Conservation (phyloP, 2,329 filamentous ascomycete species). For the Diaporthe citriasiana region DNA sequence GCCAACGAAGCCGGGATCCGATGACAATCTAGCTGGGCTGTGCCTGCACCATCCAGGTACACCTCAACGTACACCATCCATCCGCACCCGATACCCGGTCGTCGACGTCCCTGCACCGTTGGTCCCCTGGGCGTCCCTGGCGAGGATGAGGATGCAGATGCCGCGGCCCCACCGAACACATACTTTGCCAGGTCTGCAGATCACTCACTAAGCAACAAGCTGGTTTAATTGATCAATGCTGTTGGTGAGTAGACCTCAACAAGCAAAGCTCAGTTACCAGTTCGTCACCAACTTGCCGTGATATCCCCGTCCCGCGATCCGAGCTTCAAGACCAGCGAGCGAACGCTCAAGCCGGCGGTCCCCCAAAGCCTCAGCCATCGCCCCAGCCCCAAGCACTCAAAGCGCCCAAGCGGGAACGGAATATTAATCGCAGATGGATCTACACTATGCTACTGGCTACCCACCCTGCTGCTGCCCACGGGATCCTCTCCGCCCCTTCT, state of each 20-base stretch:
- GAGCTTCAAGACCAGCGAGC: background rate
- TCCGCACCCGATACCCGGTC: slow-evolving; percentile 20
- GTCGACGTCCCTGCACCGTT: slow-evolving; percentile 11
- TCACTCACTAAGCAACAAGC: slow-evolving; percentile 9
- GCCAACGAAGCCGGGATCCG: slow-evolving; percentile 15
- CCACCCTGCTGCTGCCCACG: slow-evolving; percentile 11
- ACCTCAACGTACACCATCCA: background rate
- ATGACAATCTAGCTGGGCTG: slow-evolving; percentile 4
- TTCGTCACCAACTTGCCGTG: background rate
- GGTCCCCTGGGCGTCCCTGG: background rate
- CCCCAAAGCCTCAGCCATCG: background rate
- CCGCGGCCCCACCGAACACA: slow-evolving; percentile 16
- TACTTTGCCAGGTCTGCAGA: slow-evolving; percentile 10
- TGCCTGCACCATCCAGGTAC: slow-evolving; percentile 11
- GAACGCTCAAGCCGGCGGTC: background rate
- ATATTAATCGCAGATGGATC: slow-evolving; percentile 1
- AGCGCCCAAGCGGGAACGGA: slow-evolving; percentile 27
- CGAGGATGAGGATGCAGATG: background rate
- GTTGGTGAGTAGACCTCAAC: too few relatives aligned
- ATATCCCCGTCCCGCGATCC: slow-evolving; percentile 3
- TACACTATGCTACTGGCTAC: background rate
- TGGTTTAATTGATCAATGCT: background rate
- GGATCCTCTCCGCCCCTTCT: slow-evolving; percentile 25
- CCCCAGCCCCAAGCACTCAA: background rate
- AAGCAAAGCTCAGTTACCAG: background rate